Evolutionary conservation across 768 basidiomycete genomes (phyloP).

Genomic region (Cyathus striatus): DNA sequence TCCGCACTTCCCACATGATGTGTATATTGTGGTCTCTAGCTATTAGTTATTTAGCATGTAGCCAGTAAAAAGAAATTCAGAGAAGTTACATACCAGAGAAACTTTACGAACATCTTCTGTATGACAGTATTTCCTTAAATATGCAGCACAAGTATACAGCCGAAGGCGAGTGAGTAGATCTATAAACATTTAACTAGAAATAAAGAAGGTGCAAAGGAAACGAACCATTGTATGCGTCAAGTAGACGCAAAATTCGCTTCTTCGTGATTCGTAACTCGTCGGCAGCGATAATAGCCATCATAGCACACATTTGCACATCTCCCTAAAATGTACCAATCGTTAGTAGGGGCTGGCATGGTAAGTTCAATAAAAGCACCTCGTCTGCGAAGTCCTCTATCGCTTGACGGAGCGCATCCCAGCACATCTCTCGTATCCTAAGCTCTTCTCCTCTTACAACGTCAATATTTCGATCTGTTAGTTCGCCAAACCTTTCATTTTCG

Average conservation of each 20-base stretch:
- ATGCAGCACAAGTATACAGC: conserved; percentile 64
- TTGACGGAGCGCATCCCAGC: conserved; percentile 51
- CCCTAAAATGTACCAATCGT: conserved; percentile 41
- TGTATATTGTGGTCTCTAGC: conserved; percentile 71
- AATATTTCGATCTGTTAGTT: conserved; percentile 31
- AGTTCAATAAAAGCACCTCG: conserved; percentile 32
- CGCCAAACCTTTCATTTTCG: conserved; percentile 8
- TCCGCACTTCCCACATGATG: conserved; percentile 62
- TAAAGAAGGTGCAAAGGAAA: not conserved
- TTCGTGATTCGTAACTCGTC: conserved; percentile 48
- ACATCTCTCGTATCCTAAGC: conserved; percentile 41
- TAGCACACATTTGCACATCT: conserved; percentile 76
- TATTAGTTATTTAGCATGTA: conserved; percentile 17
- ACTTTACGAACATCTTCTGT: conserved; percentile 44
- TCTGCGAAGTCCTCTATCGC: conserved; percentile 60
- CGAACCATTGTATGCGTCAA: conserved; percentile 74
- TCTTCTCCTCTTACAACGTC: conserved; percentile 48
- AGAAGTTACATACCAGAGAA: conserved; percentile 42
- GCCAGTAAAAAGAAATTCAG: not conserved
- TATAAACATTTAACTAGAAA: conserved; percentile 16
- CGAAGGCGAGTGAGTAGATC: conserved; percentile 61
- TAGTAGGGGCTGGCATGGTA: not conserved
- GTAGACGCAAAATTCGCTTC: conserved; percentile 42
- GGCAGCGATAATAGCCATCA: conserved; percentile 58
- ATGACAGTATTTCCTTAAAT: conserved; percentile 62